Evolutionary conservation across 495 filamentous ascomycete species (phyloP), one percentile per base, ranked within the genome.

Genomic region (Pseudomonodictys pantanalensis): DNA sequence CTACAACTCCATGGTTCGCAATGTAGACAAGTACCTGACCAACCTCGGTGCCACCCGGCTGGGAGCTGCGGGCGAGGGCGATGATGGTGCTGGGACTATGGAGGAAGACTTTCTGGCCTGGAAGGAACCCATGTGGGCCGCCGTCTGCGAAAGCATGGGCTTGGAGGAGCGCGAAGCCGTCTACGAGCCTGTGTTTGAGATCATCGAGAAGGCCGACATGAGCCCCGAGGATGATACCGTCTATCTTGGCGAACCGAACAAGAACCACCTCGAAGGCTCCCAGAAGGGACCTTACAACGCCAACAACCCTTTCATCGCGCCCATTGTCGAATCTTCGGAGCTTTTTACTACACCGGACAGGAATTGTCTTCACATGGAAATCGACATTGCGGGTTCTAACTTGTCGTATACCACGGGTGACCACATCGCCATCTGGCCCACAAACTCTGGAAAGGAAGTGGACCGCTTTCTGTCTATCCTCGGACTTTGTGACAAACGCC

Each of bases 221-320:
- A 65, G 67, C 2, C 72, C 72, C 41, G 73, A 78, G 49, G 33
- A 23, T 6, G 64, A 78, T 11, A 70, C 77, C 41, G 15, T 35
- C 32, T 64, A 73, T 41, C 79, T 99, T 25, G 93, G 93, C 65
- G 75, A 75, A 2, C 72, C 76, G 25, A 76, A 77, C 4, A 61
- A 68, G 22, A 60, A 67, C 46, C 49, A 58, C 25, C 75, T 75
- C 47, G 11, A 55, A 11, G 64, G 68, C 2, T 46, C 68, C 25
- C 78, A 86, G 56, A 96, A 89, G 71, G 95, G 95, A 11, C 93
- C 95, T 23, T 97, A 86, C 83, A 66, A 69, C 18, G 70, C 68
- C 46, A 72, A 69, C 1, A 56, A 69, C 0, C 67, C 73, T 49
- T 71, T 71, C 1, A 45, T 73, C 4, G 65, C 79, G 25, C 63